Evolutionary conservation across 345 rosid species (phyloP), one percentile per base, ranked within the genome.

Genomic region (Eucalyptus leucophloia): DNA sequence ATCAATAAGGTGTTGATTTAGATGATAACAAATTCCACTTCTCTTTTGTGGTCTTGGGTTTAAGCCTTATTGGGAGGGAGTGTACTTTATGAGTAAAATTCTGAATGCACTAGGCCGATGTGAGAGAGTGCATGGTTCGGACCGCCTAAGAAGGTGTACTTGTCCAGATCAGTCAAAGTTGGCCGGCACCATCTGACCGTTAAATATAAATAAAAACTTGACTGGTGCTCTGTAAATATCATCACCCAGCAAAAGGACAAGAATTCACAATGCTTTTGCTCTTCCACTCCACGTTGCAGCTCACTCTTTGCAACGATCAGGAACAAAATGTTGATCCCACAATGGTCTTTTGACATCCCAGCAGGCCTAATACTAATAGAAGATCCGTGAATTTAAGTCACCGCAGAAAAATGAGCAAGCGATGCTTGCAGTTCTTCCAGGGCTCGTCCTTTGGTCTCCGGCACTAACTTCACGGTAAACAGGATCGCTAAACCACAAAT

Each of bases 401-500:
- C 83, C 11, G 15, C 45, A 2, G 87, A 28, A 86, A 72, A 50
- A 24, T 89, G 34, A 30, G 90, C 85, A 37, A 90, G 87, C 44
- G 91, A 89, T 86, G 91, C 90, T 60, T 92, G 90, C 47, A 92
- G 28, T 89, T 92, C 92, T 90, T 92, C 93, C 11, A 89, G 90
- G 4, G 54, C 40, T 32, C 88, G 86, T 16, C 93, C 91, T 72
- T 90, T 92, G 21, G 93, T 92, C 89, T 92, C 93, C 2, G 92
- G 93, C 50, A 90, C 92, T 42, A 90, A 56, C 85, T 87, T 72
- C 30, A 86, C 92, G 1, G 49, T 40, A 86, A 90, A 92, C 7
- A 72, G 53, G 28, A 90, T 49, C 3, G 92, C 47, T 16, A 60
- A 72, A 58, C 89, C 91, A 21, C 91, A 80, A 37, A 90, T 34